These are phyloP conservation scores for Cicer bijugum DNA, from an alignment of 306 rosid species.

Conservation along the genomic window DNA sequence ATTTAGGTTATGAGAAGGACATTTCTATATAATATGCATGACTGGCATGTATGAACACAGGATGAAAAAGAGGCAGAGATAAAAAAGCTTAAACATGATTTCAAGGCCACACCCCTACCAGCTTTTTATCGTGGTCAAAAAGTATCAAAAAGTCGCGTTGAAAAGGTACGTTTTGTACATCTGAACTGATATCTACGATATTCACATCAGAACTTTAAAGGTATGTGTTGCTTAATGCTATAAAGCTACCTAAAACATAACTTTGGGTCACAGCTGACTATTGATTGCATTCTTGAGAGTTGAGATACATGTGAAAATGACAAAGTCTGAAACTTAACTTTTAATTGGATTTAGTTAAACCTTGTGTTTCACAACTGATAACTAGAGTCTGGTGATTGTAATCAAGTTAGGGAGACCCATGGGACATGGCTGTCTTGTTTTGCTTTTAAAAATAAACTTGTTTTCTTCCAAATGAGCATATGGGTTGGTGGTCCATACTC, in stretches of 20 bases:
- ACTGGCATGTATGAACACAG: slow-evolving; percentile 51
- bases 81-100: slow-evolving; percentile 55
- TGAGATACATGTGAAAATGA: slow-evolving; percentile 29
- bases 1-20: background rate
- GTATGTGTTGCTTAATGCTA: slow-evolving; percentile 15
- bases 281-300: slow-evolving; percentile 30
- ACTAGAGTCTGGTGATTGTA: slow-evolving; percentile 28
- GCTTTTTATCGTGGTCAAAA: slow-evolving; percentile 55
- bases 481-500: slow-evolving; percentile 45
- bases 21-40: slow-evolving; percentile 19
- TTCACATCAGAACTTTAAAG: slow-evolving; percentile 9
- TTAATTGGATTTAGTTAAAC: slow-evolving; percentile 22
- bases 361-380: slow-evolving; percentile 38
- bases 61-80: slow-evolving; percentile 60
- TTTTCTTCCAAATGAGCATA: slow-evolving; percentile 43
- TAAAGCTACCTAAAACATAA: slow-evolving; percentile 25
- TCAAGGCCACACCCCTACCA: slow-evolving; percentile 63
- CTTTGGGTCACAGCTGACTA: background rate
- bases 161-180: slow-evolving; percentile 55
- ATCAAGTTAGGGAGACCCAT: slow-evolving; percentile 35
- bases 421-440: slow-evolving; percentile 40
- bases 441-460: slow-evolving; percentile 19
- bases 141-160: slow-evolving; percentile 50
- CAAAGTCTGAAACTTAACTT: slow-evolving; percentile 36
- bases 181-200: slow-evolving; percentile 1